phyloP scores from a whole-genome alignment of 257 asterid species.

The Plantago major region DNA sequence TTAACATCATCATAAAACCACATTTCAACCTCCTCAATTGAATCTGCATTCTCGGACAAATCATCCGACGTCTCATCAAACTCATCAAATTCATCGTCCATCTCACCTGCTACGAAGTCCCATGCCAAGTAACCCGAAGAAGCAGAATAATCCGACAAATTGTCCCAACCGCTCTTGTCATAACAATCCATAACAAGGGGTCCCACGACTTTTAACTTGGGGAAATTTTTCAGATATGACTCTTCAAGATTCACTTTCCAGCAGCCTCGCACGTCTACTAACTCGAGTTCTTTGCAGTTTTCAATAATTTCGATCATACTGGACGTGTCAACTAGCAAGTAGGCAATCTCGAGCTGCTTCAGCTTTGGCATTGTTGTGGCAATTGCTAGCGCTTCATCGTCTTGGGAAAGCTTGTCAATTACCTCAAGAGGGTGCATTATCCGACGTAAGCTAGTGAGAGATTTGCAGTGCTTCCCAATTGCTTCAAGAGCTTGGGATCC shows the following conservation, averaged over 20 bases:
- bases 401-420: conserved; percentile 55
- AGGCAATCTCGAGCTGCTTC: conserved; percentile 76
- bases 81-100: conserved; percentile 39
- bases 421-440: conserved; percentile 73
- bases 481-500: conserved; percentile 71
- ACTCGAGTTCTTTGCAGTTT: conserved; percentile 55
- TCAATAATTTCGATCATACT: conserved; percentile 50
- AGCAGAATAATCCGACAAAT: conserved; percentile 55
- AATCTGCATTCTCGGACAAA: conserved; percentile 48
- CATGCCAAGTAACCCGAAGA: conserved; percentile 66
- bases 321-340: conserved; percentile 54
- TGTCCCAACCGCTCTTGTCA: conserved; percentile 55
- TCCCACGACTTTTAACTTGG: conserved; percentile 52
- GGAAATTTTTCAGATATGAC: conserved; percentile 41
- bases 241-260: conserved; percentile 69
- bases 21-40: conserved; percentile 57
- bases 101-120: conserved; percentile 57
- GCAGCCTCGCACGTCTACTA: conserved; percentile 75
- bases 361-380: conserved; percentile 73
- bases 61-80: conserved; percentile 39
- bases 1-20: conserved; percentile 66
- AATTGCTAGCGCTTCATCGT: conserved; percentile 75
- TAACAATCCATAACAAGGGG: conserved; percentile 53
- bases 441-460: conserved; percentile 50
- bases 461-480: conserved; percentile 60